Evolutionary conservation across 2,329 filamentous ascomycete species (phyloP).

Genomic region (Emericellopsis atlantica): DNA sequence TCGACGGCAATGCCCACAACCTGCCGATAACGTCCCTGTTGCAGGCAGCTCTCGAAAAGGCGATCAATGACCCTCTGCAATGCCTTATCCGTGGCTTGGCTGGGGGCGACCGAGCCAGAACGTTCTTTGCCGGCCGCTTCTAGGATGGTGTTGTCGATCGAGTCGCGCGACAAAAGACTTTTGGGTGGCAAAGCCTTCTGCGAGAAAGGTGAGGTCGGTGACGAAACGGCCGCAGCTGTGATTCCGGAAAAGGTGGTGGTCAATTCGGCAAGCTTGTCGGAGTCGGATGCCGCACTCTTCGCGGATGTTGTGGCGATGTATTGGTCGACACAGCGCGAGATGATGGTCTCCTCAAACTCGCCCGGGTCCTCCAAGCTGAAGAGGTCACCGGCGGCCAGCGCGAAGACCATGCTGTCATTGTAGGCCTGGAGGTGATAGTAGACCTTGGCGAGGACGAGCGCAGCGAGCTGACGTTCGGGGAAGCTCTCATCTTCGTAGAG

Average conservation of each 20-base stretch:
- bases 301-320: conserved; percentile 68
- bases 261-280: conserved; percentile 41
- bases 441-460: conserved; percentile 90
- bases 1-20: conserved; percentile 96
- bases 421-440: conserved; percentile 99
- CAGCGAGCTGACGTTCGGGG: conserved; percentile 84
- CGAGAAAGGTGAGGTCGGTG: conserved; percentile 89
- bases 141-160: conserved; percentile 46
- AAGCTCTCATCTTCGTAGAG: conserved; percentile 96
- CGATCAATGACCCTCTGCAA: conserved; percentile 77
- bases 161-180: conserved; percentile 78
- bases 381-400: conserved; percentile 83
- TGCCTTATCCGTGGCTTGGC: conserved; percentile 64
- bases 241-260: conserved; percentile 67
- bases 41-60: conserved; percentile 82
- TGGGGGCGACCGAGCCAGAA: conserved; percentile 43
- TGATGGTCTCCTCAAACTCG: conserved; percentile 98
- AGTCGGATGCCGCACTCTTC: conserved; percentile 31
- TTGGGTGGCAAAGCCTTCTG: conserved; percentile 89
- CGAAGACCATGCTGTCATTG: conserved; percentile 98
- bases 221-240: conserved; percentile 60
- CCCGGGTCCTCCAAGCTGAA: conserved; percentile 85
- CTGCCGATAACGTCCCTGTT: conserved; percentile 79
- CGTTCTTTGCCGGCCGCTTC: too few relatives aligned
- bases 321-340: conserved; percentile 95